Base-by-base conservation (phyloP, 2,329 filamentous ascomycete species). In the Mariannaea elegans region DNA sequence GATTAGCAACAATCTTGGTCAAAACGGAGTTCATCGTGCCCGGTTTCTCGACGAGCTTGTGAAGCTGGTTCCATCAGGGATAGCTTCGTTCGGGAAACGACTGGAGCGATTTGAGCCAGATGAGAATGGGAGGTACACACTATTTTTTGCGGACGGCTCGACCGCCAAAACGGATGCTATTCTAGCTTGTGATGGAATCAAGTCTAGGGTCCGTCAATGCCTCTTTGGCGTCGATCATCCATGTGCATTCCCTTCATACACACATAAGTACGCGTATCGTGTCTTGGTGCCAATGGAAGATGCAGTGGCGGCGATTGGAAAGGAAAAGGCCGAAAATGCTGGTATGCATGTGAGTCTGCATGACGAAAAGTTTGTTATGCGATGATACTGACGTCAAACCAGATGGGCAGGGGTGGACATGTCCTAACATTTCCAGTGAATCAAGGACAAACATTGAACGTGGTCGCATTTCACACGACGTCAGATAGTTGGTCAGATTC, bases 391-490 rank as follows among this genome's bases (percentile, higher is more conserved):
- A 58, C 21, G 18, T 42, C 2, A 13, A 14, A 13, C 4, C 9
- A 76, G 72, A 65, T 74, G 62, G 86, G 85, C 0, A 79, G 79
- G 2, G 73, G 78, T 39, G 84, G 82, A 0, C 87, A 89, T 64
- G 71, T 88, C 13, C 21, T 56, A n/a, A 61, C 47, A 8, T 56
- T 56, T 34, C 52, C 52, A 13, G 48, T 56, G 12, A 56, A 51
- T 42, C 52, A 51, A 19, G 84, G 84, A 9, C 75, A 78, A 27
- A 81, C 80, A 0, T 80, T 88, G 73, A 89, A 88, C 61, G 79
- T 84, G 3, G 82, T 83, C 1, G 83, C 84, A 31, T 75, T 77
- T 42, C 69, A 77, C 2, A 76, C 77, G 0, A 70, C 73, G 18
- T 45, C 64, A 0, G 63, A 68, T 4, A 67, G 72, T 2, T 79